A percentile compares a stretch with the other conserved stretches of the same genome.
phyloP scores from a whole-genome alignment of 345 rosid species.

The Lumnitzera racemosa region DNA sequence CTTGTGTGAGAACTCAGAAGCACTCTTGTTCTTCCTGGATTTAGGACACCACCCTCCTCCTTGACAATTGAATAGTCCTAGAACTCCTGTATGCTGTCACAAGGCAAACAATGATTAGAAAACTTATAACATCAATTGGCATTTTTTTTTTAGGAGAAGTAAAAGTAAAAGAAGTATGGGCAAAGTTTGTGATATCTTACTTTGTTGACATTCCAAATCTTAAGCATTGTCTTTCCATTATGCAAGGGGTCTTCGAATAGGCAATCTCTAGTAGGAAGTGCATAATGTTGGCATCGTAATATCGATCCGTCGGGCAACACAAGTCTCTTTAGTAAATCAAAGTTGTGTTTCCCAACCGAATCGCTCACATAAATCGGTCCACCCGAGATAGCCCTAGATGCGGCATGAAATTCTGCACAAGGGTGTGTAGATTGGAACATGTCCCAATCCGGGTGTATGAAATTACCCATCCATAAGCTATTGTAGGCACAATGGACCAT shows the following conservation, averaged over 20 bases:
- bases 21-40: conserved; percentile 65
- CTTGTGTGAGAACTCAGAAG: conserved; percentile 45
- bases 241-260: conserved; percentile 90
- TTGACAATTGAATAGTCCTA: conserved; percentile 94
- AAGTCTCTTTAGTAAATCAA: conserved; percentile 20
- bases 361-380: conserved; percentile 91
- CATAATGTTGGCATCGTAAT: conserved; percentile 41
- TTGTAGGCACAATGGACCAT: conserved; percentile 99
- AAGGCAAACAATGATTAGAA: background rate
- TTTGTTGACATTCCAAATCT: conserved; percentile 97
- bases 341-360: conserved; percentile 52
- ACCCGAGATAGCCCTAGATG: conserved; percentile 90
- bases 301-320: conserved; percentile 20
- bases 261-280: conserved; percentile 82
- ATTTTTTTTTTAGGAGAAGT: no score
- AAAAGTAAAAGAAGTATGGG: no score
- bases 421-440: conserved; percentile 99
- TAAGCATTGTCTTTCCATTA: conserved; percentile 98
- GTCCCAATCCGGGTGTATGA: conserved; percentile 99
- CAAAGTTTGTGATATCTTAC: conserved; percentile 12
- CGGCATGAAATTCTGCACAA: conserved; percentile 93
- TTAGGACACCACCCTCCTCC: conserved; percentile 97
- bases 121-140: background rate
- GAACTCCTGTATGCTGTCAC: conserved; percentile 72
- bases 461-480: conserved; percentile 98